Base-by-base conservation (phyloP, 2,329 filamentous ascomycete genomes). In the Ascochyta fabae region DNA sequence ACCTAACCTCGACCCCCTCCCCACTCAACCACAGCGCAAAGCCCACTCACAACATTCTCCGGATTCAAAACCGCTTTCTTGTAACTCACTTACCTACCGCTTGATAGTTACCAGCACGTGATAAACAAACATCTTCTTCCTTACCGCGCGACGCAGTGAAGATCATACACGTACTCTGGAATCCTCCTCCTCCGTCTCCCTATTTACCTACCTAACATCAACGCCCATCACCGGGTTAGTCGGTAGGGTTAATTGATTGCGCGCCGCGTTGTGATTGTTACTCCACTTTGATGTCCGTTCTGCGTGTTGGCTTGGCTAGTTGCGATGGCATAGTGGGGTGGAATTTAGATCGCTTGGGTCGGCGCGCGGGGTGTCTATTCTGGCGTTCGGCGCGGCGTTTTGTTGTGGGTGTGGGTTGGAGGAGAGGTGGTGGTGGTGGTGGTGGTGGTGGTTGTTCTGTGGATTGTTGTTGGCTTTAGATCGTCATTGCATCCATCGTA, bases 181-280 rank as follows among this genome's bases (percentile, higher is more conserved):
- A 52, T 84, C 82, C 47, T 78, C 73, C 26, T 83, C 70, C 19
- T 19, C 19, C 19, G 19, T 19, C 19, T 19, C 19, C 2, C 19
- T 19, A 19, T 3, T 3, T 9, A 85, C 78, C 15, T 81, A 78
- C 39, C 77, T 71, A 2, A 80, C 72, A 2, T 62, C 65, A 44
- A 78, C 77, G 31, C 76, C 71, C 6, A 84, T 16, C 16, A 66
- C 0, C 81, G 70, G 3, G 74, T 68, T 19, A 19, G 23, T 36
- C 35, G 7, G 75, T 77, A 0, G 76, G 74, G 6, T 74, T 74
- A 1, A 84, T 79, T 0, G 19, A 3, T 19, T 19, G 19, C 79
- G 69, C 3, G 82, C 83, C 0, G 82, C 81, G 59, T 85, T 85
- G 74, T 80, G 84, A 39, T 19, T 19, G 19, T 19, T 83, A 77